A percentile compares a stretch with the other conserved stretches of the same genome.
Conservation (phyloP, 2,329 filamentous ascomycete species). For the Immersiporthe knoxdaviesiana region DNA sequence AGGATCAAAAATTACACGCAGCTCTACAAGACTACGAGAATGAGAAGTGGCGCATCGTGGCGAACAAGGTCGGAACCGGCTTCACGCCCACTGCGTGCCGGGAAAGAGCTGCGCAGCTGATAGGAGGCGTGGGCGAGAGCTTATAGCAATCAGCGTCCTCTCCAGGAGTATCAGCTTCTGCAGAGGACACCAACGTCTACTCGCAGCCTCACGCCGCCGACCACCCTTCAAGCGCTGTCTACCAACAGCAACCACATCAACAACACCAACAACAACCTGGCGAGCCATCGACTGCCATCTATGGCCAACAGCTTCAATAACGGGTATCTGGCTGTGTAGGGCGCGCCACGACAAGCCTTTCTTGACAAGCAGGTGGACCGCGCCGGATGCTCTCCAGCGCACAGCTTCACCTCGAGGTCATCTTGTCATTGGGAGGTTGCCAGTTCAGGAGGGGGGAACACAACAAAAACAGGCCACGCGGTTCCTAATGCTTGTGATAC, state of each 20-base stretch:
- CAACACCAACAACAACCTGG: conserved; percentile 21
- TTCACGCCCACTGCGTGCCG: conserved; percentile 87
- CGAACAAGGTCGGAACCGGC: conserved; percentile 86
- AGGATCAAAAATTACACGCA: conserved; percentile 78
- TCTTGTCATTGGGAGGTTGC: neutral
- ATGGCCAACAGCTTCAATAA: conserved; percentile 44
- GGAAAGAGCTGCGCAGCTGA: conserved; percentile 72
- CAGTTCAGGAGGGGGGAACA: conserved; percentile 13
- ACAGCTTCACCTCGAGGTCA: neutral
- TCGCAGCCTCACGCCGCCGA: conserved; percentile 36
- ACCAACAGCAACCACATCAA: conserved; percentile 16
- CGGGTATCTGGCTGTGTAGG: conserved; percentile 1
- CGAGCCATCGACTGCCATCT: conserved; percentile 36
- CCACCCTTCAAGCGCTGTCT: conserved; percentile 32
- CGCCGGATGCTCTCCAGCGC: neutral
- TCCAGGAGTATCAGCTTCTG: conserved; percentile 50
- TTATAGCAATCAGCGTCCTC: conserved; percentile 62
- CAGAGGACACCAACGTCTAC: conserved; percentile 51
- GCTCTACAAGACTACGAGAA: conserved; percentile 85
- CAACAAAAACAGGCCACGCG: conserved; percentile 17
- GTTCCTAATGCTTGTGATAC: conserved; percentile 31
- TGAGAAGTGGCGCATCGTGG: conserved; percentile 91
- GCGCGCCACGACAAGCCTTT: neutral
- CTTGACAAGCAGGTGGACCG: neutral
- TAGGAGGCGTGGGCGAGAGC: conserved; percentile 43